Base-by-base conservation (phyloP, 306 rosid species). In the Prunus padus region DNA sequence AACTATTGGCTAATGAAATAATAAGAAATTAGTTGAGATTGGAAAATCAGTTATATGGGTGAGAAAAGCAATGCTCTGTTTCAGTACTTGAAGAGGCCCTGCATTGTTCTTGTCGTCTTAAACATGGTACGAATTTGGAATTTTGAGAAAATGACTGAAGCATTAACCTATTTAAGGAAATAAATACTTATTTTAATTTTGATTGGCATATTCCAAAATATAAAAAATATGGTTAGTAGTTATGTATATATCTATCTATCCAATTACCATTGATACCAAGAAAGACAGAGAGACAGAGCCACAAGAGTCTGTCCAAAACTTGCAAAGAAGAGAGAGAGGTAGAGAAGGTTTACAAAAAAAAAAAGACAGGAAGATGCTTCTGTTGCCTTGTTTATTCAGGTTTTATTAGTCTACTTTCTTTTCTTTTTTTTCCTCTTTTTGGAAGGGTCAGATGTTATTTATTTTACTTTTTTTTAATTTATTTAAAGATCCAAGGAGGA, bases 401-500 rank as follows among this genome's bases (percentile, higher is more conserved):
- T 25, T 69, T 16, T 15, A 6, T 46, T 73, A 20, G 19, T 45
- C 40, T 57, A 10, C 37, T 62, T 52, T n/a, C 1, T 5, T 5
- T 33, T 33, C 5, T 5, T 33, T 33, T 33, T 33, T 33, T 5
- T 5, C 8, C 40, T 33, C 40, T 47, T 42, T 47, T 64, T 26
- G 25, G 26, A 33, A 45, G 71, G 57, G 45, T 51, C 66, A 37
- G 54, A 65, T 57, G 23, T 46, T 37, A 33, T 46, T 59, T 57
- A 19, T 60, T 67, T 33, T n/a, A 7, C 42, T 3, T 12, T 13
- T 63, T 3, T 50, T 50, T 33, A 33, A 33, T 11, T 33, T 47
- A 19, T 72, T 30, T 71, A 64, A 83, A 64, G 84, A 77, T 85
- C 90, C 84, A 60, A 85, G 91, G 86, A 83, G 67, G 86, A 55